A percentile compares a stretch with the other conserved stretches of the same genome.
These are phyloP conservation scores for Pezicula neosporulosa DNA, from an alignment of 2,329 filamentous ascomycete genomes.

Conservation along the genomic window DNA sequence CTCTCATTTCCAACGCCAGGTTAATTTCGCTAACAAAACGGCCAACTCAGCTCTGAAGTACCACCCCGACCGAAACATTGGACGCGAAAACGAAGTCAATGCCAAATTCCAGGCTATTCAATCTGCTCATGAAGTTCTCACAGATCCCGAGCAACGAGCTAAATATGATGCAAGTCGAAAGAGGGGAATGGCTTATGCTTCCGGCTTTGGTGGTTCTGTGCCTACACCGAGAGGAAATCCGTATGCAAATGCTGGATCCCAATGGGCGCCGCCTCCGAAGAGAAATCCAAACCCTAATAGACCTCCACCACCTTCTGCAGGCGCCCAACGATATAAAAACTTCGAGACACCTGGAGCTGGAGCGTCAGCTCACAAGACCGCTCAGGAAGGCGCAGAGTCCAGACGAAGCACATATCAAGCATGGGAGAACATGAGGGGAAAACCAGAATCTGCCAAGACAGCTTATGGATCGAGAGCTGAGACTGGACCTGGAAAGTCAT, in stretches of 20 bases:
- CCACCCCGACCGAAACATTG: constrained; percentile 70
- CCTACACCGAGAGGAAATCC: constrained; percentile 27
- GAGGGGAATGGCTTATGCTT: constrained; percentile 2
- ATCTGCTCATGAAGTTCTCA: constrained; percentile 65
- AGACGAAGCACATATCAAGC: constrained; percentile 26
- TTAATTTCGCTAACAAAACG: constrained; percentile 8
- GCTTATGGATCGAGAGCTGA: constrained; percentile 1
- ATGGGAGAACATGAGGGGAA: constrained; percentile 27
- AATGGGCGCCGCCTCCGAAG: constrained; percentile 27
- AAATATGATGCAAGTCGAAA: constrained; percentile 28
- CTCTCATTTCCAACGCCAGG: not conserved
- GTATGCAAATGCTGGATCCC: constrained; percentile 24
- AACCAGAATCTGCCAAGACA: constrained; percentile 7
- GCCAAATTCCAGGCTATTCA: constrained; percentile 70
- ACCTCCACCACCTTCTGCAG: constrained; percentile 24
- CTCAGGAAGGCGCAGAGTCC: constrained; percentile 26
- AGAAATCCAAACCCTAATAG: constrained; percentile 18
- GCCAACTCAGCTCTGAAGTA: constrained; percentile 53
- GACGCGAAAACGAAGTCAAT: constrained; percentile 61
- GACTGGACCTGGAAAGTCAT: constrained; percentile 12
- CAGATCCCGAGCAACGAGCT: constrained; percentile 27
- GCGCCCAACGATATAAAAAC: constrained; percentile 26
- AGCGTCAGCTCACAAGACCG: constrained; percentile 19
- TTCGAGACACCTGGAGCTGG: constrained; percentile 20
- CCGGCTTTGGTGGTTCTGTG: constrained; percentile 4